Conservation (phyloP, 2,329 filamentous ascomycete species). For the Sphaerulina populicola region DNA sequence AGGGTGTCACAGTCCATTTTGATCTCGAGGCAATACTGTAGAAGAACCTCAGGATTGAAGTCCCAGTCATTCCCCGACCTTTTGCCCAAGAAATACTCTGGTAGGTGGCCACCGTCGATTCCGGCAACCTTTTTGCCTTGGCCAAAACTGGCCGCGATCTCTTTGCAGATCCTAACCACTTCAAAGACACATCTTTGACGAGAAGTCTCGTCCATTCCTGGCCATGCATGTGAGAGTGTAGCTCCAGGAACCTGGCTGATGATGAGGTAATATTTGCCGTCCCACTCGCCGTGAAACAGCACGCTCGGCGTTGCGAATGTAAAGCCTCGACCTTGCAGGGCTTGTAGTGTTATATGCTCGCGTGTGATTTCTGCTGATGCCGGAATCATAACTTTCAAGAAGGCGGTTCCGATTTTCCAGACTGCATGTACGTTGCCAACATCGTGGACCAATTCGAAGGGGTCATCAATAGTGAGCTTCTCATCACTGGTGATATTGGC, state of each 20-base stretch:
- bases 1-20: not conserved
- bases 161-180: not conserved
- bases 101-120: not conserved
- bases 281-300: not conserved
- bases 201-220: not conserved
- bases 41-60: not conserved
- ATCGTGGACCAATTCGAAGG: not conserved
- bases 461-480: too few relatives aligned
- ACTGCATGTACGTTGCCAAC: not conserved
- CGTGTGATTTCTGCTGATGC: not conserved
- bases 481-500: too few relatives aligned
- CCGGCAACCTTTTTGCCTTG: not conserved
- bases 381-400: not conserved
- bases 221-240: not conserved
- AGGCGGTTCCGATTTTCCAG: not conserved
- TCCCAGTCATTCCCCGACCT: not conserved
- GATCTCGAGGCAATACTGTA: not conserved
- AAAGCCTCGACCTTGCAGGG: not conserved
- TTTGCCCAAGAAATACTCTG: not conserved
- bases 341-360: constrained; percentile 3
- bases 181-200: not conserved
- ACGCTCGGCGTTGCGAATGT: not conserved
- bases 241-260: not conserved
- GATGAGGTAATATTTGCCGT: not conserved
- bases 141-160: not conserved